phyloP scores from a whole-genome alignment of 2,329 filamentous ascomycete species.

The Trichophyton benhamiae region DNA sequence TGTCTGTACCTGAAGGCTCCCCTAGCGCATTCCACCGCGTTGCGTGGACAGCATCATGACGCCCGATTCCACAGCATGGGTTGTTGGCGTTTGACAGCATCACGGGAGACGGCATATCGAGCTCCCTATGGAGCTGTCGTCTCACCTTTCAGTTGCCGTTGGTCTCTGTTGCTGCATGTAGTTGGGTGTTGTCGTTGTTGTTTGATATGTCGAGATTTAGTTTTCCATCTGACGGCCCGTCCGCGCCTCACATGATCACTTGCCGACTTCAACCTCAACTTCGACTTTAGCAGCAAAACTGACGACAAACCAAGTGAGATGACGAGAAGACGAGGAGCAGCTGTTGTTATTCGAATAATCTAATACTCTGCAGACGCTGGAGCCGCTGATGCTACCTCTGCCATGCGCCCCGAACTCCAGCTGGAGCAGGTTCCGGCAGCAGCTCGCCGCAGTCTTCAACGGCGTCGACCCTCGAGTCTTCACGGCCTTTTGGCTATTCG shows the following conservation, averaged over 20 bases:
- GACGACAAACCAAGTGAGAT: background rate
- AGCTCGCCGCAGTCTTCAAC: slow-evolving; percentile 50
- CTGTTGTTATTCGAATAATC: background rate
- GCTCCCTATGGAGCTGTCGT: too few species aligned
- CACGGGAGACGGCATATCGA: background rate
- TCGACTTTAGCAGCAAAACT: background rate
- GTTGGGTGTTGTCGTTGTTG: too few species aligned
- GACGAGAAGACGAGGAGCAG: background rate
- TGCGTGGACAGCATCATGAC: background rate
- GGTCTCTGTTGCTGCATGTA: too few species aligned
- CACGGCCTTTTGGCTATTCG: slow-evolving; percentile 85
- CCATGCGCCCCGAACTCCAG: slow-evolving; percentile 50
- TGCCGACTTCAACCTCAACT: background rate
- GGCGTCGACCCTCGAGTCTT: slow-evolving; percentile 60
- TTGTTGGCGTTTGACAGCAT: background rate
- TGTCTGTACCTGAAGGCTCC: background rate
- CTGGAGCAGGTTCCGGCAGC: slow-evolving; percentile 60
- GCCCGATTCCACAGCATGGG: background rate
- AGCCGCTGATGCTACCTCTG: slow-evolving; percentile 38
- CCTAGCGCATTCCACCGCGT: background rate
- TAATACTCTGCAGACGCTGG: background rate
- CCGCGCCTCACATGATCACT: background rate
- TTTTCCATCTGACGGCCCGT: background rate
- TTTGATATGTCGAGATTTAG: background rate
- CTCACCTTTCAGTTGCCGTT: too few species aligned